Conservation (phyloP, 1,284 basidiomycete species). For the Irpex lacteus region DNA sequence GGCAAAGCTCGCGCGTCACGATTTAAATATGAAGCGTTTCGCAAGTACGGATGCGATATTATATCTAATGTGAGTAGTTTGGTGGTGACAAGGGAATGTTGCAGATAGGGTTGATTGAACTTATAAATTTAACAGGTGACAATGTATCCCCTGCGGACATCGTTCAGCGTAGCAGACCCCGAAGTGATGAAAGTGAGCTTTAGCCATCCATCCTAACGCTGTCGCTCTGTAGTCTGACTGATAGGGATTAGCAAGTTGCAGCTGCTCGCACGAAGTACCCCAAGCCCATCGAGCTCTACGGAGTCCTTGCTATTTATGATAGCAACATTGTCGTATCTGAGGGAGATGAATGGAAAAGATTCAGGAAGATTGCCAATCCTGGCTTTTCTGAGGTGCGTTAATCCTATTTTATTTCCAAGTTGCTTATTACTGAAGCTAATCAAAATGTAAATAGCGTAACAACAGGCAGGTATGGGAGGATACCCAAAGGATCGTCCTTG, state of each 20-base stretch:
- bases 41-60: conserved; percentile 18
- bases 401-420: not conserved
- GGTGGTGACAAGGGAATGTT: too few species aligned
- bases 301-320: conserved; percentile 38
- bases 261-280: conserved; percentile 28
- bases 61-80: conserved; percentile 16
- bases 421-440: not conserved
- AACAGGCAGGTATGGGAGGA: conserved; percentile 57
- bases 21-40: conserved; percentile 19
- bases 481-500: conserved; percentile 35
- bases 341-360: conserved; percentile 59
- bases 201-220: not conserved
- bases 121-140: not conserved
- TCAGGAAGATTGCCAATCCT: conserved; percentile 45
- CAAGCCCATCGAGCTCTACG: conserved; percentile 33
- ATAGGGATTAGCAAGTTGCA: conserved; percentile 19
- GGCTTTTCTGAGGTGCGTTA: conserved; percentile 39
- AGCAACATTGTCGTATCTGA: conserved; percentile 57
- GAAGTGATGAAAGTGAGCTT: conserved; percentile 18
- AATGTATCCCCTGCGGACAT: not conserved
- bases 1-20: conserved; percentile 17
- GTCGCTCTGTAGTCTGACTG: not conserved
- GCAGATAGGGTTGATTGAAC: too few species aligned
- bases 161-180: conserved; percentile 20
- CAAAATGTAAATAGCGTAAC: conserved; percentile 29